Evolutionary conservation across 192 early-diverging fungal species (phyloP).

Genomic region (Dissophora ornata): DNA sequence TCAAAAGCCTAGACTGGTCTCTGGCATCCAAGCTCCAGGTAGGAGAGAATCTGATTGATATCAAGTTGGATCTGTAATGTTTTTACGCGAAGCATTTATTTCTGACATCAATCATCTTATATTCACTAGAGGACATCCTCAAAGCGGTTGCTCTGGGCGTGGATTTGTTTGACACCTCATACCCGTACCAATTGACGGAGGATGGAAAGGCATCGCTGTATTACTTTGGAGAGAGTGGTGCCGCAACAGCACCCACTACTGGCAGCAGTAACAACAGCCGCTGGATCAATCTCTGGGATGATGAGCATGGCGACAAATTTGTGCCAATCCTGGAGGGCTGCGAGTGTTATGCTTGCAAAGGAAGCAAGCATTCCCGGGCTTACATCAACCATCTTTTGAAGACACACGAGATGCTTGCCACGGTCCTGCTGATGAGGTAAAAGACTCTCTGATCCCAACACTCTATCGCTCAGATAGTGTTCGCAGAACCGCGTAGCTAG

Average conservation of each 20-base stretch:
- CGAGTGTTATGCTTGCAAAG: conserved; percentile 72
- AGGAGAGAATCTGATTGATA: too few relatives aligned
- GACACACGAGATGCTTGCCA: conserved; percentile 81
- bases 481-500: too few relatives aligned
- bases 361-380: conserved; percentile 66
- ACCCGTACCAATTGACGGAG: conserved; percentile 72
- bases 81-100: too few relatives aligned
- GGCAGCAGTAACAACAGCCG: conserved; percentile 6
- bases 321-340: conserved; percentile 69
- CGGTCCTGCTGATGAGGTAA: conserved; percentile 76
- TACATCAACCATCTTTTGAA: conserved; percentile 81
- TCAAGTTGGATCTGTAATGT: too few relatives aligned
- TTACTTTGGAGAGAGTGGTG: conserved; percentile 50
- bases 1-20: conserved; percentile 64
- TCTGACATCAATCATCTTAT: too few relatives aligned
- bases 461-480: neutral
- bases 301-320: conserved; percentile 66
- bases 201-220: conserved; percentile 75
- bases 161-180: conserved; percentile 79
- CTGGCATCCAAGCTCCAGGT: conserved; percentile 64
- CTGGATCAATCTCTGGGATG: conserved; percentile 68
- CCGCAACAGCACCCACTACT: too few relatives aligned
- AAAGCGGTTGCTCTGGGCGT: conserved; percentile 63
- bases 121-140: conserved; percentile 59
- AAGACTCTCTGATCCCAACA: neutral